Percentiles rank a stretch among this genome's conserved stretches.
Evolutionary conservation across 345 rosid species (phyloP).

Genomic region (Hibiscus mutabilis): DNA sequence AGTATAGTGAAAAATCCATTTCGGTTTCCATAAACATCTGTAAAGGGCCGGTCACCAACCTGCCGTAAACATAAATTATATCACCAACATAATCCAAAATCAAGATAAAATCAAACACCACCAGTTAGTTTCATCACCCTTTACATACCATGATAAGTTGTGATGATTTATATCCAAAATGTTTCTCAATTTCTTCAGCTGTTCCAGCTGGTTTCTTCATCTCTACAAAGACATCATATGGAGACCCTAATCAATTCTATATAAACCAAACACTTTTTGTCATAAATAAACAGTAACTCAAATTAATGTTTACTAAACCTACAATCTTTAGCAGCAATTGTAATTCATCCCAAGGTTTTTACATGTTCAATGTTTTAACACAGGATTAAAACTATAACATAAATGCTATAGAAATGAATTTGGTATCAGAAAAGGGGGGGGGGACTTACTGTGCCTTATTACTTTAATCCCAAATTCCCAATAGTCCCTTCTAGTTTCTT

Average conservation of each 20-base stretch:
- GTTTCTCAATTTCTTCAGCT: slow-evolving; percentile 88
- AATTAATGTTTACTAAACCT: not conserved
- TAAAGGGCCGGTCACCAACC: slow-evolving; percentile 98
- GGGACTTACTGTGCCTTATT: slow-evolving; percentile 70
- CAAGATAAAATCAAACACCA: not conserved
- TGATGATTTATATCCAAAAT: slow-evolving; percentile 80
- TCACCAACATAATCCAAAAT: slow-evolving; percentile 7
- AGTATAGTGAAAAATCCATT: slow-evolving; percentile 77
- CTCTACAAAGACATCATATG: slow-evolving; percentile 26
- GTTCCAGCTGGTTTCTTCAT: slow-evolving; percentile 93
- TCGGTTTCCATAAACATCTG: slow-evolving; percentile 81
- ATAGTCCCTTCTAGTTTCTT: slow-evolving; percentile 72
- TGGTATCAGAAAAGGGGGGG: not conserved
- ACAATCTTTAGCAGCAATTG: not conserved
- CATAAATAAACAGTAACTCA: not conserved
- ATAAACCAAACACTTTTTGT: not conserved
- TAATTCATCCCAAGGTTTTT: not conserved
- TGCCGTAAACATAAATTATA: slow-evolving; percentile 23
- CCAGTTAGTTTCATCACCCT: slow-evolving; percentile 12
- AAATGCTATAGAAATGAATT: not conserved
- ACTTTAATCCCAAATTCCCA: slow-evolving; percentile 89
- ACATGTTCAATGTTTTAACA: not conserved
- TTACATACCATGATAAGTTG: slow-evolving; percentile 71
- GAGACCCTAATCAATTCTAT: slow-evolving; percentile 10
- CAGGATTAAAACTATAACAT: not conserved